phyloP scores from a whole-genome alignment of 495 filamentous ascomycete genomes.

The Neurospora sp. region DNA sequence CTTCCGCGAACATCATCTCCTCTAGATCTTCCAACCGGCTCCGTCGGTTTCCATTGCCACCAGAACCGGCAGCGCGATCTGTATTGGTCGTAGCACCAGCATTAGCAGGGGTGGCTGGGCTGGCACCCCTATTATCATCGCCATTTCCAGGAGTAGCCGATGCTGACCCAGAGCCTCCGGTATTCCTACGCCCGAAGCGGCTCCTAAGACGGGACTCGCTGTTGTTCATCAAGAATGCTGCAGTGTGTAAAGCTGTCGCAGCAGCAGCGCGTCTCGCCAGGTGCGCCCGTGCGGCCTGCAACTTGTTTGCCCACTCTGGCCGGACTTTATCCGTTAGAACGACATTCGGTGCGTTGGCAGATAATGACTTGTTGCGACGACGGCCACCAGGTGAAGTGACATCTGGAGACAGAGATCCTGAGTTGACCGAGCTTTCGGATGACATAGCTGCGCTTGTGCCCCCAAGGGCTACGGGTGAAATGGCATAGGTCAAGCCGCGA shows the following conservation, averaged over 20 bases:
- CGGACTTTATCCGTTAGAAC: constrained; percentile 86
- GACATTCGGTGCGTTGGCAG: constrained; percentile 67
- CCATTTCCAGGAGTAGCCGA: constrained; percentile 18
- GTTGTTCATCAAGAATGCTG: constrained; percentile 81
- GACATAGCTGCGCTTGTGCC: constrained; percentile 58
- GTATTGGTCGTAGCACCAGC: background rate
- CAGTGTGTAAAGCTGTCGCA: constrained; percentile 88
- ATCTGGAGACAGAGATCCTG: constrained; percentile 29
- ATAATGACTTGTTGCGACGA: constrained; percentile 71
- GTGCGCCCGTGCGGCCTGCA: constrained; percentile 74
- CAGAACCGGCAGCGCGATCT: constrained; percentile 3
- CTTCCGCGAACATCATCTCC: constrained; percentile 98
- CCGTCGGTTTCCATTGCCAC: constrained; percentile 39
- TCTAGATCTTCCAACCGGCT: constrained; percentile 79
- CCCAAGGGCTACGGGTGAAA: constrained; percentile 26
- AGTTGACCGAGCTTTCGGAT: constrained; percentile 43
- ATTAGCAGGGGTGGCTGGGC: background rate
- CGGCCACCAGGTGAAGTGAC: constrained; percentile 14
- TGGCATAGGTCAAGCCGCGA: constrained; percentile 64
- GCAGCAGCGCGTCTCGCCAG: constrained; percentile 80
- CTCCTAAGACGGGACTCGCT: constrained; percentile 35
- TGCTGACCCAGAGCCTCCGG: constrained; percentile 24
- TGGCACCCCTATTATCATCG: constrained; percentile 22
- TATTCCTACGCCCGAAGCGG: constrained; percentile 40
- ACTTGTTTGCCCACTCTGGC: constrained; percentile 88